Evolutionary conservation across 2,329 filamentous ascomycete species (phyloP).

Genomic region (Alternaria angustiovoidea): DNA sequence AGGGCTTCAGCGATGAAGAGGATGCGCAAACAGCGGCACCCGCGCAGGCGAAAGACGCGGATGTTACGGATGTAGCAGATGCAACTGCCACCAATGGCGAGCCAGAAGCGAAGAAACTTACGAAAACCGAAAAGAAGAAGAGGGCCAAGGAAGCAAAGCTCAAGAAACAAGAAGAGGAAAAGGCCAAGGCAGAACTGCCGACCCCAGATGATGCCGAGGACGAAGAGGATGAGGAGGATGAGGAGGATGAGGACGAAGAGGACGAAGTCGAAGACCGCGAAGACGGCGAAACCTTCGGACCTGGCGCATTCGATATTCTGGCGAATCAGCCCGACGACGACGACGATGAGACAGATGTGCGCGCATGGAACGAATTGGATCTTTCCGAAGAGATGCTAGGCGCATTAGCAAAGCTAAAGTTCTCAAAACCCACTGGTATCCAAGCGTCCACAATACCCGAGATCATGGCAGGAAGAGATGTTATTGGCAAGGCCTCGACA

Average conservation of each 20-base stretch:
- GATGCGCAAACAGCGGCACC: background rate
- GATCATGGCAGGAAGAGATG: constrained; percentile 83
- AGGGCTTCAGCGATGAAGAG: constrained; percentile 40
- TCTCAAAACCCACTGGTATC: constrained; percentile 81
- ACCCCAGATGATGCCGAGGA: constrained; percentile 6
- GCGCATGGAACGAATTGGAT: constrained; percentile 78
- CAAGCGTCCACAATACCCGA: constrained; percentile 82
- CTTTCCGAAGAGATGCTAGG: constrained; percentile 76
- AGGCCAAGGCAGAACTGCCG: constrained; percentile 27
- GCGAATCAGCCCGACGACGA: constrained; percentile 59
- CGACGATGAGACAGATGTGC: constrained; percentile 73
- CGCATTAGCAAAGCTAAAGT: constrained; percentile 80
- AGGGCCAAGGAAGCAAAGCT: constrained; percentile 23
- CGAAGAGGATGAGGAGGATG: constrained; percentile 25
- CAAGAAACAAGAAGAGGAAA: constrained; percentile 39
- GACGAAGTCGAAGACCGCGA: constrained; percentile 27
- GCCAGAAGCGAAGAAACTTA: constrained; percentile 16
- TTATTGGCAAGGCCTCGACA: constrained; percentile 94
- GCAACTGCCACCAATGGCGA: constrained; percentile 45
- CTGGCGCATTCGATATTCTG: constrained; percentile 63
- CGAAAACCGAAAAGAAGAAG: constrained; percentile 25
- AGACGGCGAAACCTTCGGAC: constrained; percentile 39
- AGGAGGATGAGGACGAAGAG: constrained; percentile 29
- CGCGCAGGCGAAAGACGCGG: background rate
- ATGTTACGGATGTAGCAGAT: background rate